Conservation (phyloP, 2,329 filamentous ascomycete species). For the Coleophoma eucalyptorum region DNA sequence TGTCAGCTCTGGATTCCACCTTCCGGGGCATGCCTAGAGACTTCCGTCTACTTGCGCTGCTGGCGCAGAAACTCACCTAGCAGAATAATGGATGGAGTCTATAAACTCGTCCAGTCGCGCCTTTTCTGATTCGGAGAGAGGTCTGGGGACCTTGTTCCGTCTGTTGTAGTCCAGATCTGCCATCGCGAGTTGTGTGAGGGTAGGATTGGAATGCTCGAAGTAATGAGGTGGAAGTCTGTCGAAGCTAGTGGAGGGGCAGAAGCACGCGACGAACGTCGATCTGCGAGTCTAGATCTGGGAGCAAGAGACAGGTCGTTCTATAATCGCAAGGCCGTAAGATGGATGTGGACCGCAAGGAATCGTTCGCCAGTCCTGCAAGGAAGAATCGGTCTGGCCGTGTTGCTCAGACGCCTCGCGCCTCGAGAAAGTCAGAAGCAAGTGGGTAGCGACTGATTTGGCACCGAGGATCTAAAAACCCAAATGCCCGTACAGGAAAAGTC, state of each 20-base stretch:
- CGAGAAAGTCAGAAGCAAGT: no score
- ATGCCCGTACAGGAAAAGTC: no score
- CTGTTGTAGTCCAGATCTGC: constrained; percentile 61
- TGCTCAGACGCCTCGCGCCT: no score
- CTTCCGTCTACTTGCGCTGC: not conserved
- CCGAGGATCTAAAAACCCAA: no score
- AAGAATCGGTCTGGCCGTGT: no score
- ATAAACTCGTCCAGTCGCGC: constrained; percentile 85
- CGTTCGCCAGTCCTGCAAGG: no score
- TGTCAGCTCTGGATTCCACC: constrained; percentile 10
- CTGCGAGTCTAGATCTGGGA: not conserved
- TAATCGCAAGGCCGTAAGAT: no score
- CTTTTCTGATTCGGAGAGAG: constrained; percentile 76
- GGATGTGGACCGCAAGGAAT: no score
- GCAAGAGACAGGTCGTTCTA: no score
- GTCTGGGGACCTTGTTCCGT: constrained; percentile 82
- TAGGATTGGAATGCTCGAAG: constrained; percentile 4
- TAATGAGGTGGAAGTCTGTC: not conserved
- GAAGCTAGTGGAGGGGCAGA: not conserved
- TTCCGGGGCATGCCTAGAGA: not conserved
- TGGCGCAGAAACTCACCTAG: constrained; percentile 55
- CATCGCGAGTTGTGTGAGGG: constrained; percentile 11
- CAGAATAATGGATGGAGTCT: constrained; percentile 93
- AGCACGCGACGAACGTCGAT: not conserved
- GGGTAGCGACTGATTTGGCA: no score